These are phyloP conservation scores for Ustilago bromivora DNA, from an alignment of 1,284 basidiomycete species.

Conservation along the genomic window DNA sequence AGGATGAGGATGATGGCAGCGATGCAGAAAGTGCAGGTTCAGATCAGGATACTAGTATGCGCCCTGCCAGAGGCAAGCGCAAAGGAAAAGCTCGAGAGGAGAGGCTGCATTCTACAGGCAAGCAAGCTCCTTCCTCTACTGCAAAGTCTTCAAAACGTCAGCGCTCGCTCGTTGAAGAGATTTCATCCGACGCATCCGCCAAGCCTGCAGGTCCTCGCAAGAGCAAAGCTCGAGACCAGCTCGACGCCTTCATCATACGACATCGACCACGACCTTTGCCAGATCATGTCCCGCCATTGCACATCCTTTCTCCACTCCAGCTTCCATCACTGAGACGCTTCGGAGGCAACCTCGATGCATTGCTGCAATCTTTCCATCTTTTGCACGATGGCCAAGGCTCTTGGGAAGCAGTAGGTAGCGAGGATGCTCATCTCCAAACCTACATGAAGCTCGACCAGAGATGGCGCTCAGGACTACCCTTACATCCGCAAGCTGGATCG, in stretches of 20 bases:
- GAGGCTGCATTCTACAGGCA: not conserved
- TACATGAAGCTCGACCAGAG: conserved; percentile 47
- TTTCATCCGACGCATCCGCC: conserved; percentile 19
- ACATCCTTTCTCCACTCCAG: conserved; percentile 46
- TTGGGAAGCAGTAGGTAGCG: conserved; percentile 13
- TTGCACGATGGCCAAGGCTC: conserved; percentile 45
- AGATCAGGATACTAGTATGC: not conserved
- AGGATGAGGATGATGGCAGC: conserved; percentile 9
- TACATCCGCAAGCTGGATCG: conserved; percentile 28
- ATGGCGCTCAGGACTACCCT: conserved; percentile 45
- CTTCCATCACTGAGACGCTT: conserved; percentile 32
- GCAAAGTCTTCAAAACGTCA: conserved; percentile 13
- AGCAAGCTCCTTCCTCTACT: conserved; percentile 3
- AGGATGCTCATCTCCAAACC: conserved; percentile 35
- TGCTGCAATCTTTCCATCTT: conserved; percentile 38
- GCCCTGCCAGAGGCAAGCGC: conserved; percentile 15
- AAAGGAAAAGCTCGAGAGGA: not conserved
- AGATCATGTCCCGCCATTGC: conserved; percentile 41
- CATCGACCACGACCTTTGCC: conserved; percentile 38
- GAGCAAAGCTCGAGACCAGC: conserved; percentile 39
- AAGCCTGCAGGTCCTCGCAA: conserved; percentile 36
- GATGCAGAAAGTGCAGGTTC: conserved; percentile 14
- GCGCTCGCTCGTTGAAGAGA: conserved; percentile 8
- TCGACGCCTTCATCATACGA: conserved; percentile 38
- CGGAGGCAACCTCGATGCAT: conserved; percentile 32